A percentile compares a stretch with the other conserved stretches of the same genome.
phyloP scores from a whole-genome alignment of 148 eudicot species.

The Limonium bicolor region DNA sequence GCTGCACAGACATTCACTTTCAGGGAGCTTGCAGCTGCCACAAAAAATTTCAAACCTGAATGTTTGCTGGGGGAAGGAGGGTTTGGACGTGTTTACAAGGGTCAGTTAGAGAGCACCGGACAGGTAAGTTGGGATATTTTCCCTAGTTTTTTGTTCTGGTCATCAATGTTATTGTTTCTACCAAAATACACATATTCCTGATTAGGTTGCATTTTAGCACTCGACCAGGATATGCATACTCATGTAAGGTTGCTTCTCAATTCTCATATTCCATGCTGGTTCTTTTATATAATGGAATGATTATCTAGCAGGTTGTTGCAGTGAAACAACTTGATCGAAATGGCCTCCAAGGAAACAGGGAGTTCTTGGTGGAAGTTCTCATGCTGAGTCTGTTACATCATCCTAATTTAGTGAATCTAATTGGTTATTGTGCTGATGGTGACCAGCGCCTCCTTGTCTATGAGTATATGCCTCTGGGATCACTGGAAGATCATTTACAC shows the following conservation, averaged over 20 bases:
- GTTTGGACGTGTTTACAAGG: slow-evolving; percentile 91
- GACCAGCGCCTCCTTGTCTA: slow-evolving; percentile 97
- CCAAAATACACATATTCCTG: neutral
- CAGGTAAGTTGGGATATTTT: slow-evolving; percentile 29
- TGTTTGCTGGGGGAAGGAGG: slow-evolving; percentile 91
- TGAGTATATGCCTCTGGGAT: slow-evolving; percentile 92
- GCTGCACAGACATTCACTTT: slow-evolving; percentile 95
- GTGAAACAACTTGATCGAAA: slow-evolving; percentile 93
- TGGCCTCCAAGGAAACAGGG: slow-evolving; percentile 95
- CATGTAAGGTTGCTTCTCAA: neutral
- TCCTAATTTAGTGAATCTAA: slow-evolving; percentile 81
- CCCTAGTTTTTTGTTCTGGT: neutral
- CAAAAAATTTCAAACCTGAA: slow-evolving; percentile 84
- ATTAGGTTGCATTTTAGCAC: neutral
- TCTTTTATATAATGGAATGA: slow-evolving; percentile 5
- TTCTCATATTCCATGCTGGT: neutral
- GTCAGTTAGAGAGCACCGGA: slow-evolving; percentile 81
- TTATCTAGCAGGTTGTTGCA: slow-evolving; percentile 74
- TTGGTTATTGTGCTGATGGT: slow-evolving; percentile 97
- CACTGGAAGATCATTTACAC: slow-evolving; percentile 95
- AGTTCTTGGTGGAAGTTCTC: slow-evolving; percentile 92
- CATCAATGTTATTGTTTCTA: no score
- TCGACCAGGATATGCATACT: neutral
- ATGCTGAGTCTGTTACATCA: slow-evolving; percentile 97
- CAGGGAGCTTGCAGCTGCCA: slow-evolving; percentile 84